Evolutionary conservation across 2,329 filamentous ascomycete genomes (phyloP), one percentile per base, ranked within the genome.

Genomic region (Aspergillus sp.): DNA sequence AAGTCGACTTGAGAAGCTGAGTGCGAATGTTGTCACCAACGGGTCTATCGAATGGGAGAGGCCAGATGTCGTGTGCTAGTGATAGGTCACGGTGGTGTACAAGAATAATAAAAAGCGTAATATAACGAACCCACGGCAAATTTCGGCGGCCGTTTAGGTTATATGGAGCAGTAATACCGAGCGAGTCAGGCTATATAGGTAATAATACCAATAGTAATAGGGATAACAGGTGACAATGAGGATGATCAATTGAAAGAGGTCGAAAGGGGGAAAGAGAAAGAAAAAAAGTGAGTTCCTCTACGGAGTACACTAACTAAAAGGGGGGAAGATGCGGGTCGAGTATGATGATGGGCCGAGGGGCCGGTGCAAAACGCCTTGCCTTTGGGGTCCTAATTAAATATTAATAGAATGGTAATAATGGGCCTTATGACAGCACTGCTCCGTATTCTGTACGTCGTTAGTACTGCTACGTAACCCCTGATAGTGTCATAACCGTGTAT

Each of bases 241-340:
- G 45, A 48, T 48, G 47, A 56, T 46, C 38, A 55, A 59, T 59
- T 53, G 50, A 49, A 49, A 53, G 47, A 53, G 49, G 48, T 54
- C 44, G 46, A 56, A 56, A 56, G 55, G 56, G 56, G 56, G 25
- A 30, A 30, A 30, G 25, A 30, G 25, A 30, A 30, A 30, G 25
- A 30, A 30, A 30, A 30, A 30, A 30, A 30, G 25, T 30, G 25
- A 30, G 46, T 50, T 52, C 53, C 52, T 57, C 47, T 19, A 47
- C 50, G 25, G 25, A 30, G 25, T 30, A 30, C 10, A 30, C 25
- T 30, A 30, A 55, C 54, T 55, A 59, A 59, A 57, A 53, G 56
- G 56, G 51, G 55, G 25, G 25, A 4, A 30, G 25, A 56, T 56
- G 55, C 56, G 56, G 56, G 56, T 59, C 56, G 41, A 56, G 53